Conservation (phyloP, 805 yeast species). For the Candida michaelii region DNA sequence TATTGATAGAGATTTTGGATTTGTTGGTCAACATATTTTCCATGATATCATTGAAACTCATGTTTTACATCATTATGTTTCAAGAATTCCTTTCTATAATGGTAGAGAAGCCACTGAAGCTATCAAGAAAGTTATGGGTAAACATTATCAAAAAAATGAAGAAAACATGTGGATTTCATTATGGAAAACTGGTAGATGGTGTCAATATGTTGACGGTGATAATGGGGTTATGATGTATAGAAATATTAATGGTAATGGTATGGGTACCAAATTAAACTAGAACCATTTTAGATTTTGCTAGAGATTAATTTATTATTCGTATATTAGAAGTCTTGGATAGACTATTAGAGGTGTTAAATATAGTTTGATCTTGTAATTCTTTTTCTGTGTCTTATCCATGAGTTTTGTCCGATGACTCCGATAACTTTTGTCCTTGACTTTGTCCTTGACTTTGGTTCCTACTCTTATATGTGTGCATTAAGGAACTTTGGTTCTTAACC, state of each 20-base stretch:
- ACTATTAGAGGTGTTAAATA: background rate
- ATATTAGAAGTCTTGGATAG: slow-evolving; percentile 1
- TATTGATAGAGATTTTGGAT: slow-evolving; percentile 80
- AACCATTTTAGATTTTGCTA: background rate
- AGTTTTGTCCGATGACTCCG: background rate
- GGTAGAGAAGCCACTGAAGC: slow-evolving; percentile 80
- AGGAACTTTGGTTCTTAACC: too few species aligned
- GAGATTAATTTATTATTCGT: background rate
- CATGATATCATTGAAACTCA: slow-evolving; percentile 92
- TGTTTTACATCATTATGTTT: slow-evolving; percentile 80
- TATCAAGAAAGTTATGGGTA: slow-evolving; percentile 81
- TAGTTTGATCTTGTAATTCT: background rate
- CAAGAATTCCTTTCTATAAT: slow-evolving; percentile 84
- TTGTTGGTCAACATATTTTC: slow-evolving; percentile 74
- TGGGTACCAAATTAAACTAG: slow-evolving; percentile 19
- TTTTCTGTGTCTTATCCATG: too few species aligned
- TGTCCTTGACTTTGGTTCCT: too few species aligned
- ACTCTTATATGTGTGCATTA: too few species aligned
- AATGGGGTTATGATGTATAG: slow-evolving; percentile 73
- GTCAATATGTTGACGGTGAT: slow-evolving; percentile 75
- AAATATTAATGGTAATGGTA: slow-evolving; percentile 56
- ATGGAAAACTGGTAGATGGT: slow-evolving; percentile 63
- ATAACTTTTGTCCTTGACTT: too few species aligned
- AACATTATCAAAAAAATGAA: slow-evolving; percentile 63
- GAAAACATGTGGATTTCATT: slow-evolving; percentile 73